These are phyloP conservation scores for Phialophora tarda DNA, from an alignment of 2,329 filamentous ascomycete species.

Conservation along the genomic window DNA sequence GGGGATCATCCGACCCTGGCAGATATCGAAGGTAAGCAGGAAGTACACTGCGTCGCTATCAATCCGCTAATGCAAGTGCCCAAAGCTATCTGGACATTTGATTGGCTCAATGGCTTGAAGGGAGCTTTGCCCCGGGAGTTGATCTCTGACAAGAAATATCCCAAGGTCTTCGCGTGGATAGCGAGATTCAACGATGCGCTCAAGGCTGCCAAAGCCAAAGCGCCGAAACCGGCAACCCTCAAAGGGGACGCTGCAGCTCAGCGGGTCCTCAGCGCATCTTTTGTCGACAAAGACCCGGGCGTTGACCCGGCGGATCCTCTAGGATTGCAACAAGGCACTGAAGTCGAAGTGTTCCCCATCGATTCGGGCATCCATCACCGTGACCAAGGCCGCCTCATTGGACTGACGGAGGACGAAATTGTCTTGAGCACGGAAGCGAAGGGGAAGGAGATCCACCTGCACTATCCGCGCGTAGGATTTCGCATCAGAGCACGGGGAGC, in stretches of 20 bases:
- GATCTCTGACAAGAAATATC: slow-evolving; percentile 61
- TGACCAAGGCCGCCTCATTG: slow-evolving; percentile 63
- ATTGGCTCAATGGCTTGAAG: slow-evolving; percentile 66
- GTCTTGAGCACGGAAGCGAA: slow-evolving; percentile 60
- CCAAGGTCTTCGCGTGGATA: slow-evolving; percentile 68
- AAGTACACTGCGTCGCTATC: slow-evolving; percentile 33
- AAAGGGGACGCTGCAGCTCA: slow-evolving; percentile 61
- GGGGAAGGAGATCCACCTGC: slow-evolving; percentile 58
- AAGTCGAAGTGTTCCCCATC: slow-evolving; percentile 65
- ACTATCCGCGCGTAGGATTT: slow-evolving; percentile 61
- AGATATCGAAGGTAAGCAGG: slow-evolving; percentile 66
- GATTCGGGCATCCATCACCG: slow-evolving; percentile 66
- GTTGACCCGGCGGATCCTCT: slow-evolving; percentile 61
- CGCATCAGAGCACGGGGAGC: slow-evolving; percentile 34
- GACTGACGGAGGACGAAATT: slow-evolving; percentile 60
- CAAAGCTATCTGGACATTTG: slow-evolving; percentile 66
- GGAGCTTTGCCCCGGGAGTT: slow-evolving; percentile 60
- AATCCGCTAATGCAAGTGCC: slow-evolving; percentile 33
- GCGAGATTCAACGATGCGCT: slow-evolving; percentile 62
- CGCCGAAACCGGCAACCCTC: slow-evolving; percentile 52
- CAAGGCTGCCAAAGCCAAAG: slow-evolving; percentile 49
- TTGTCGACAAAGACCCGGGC: slow-evolving; percentile 52
- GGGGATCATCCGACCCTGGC: slow-evolving; percentile 61
- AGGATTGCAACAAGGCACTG: slow-evolving; percentile 59
- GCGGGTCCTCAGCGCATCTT: slow-evolving; percentile 54